Base-by-base conservation (phyloP, 140 eudicot genomes). In the Senecio squalidus region DNA sequence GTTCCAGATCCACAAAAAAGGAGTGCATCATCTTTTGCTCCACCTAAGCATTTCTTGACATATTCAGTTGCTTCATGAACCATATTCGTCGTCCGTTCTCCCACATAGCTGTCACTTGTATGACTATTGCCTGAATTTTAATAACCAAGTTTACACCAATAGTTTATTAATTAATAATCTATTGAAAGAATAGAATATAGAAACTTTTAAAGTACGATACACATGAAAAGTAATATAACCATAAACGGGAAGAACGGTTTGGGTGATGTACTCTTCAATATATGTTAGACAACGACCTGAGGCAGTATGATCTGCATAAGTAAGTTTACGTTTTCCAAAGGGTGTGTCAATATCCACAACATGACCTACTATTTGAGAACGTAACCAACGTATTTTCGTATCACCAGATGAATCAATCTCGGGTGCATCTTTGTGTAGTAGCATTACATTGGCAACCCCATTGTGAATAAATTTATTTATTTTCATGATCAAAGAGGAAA, bases 1-100 rank as follows among this genome's bases (percentile, higher is more conserved):
- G 94, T 59, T 51, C 97, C 97, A 1, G 95, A 80, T 24, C 95
- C 97, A n/a, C 90, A 83, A 17, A 86, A 86, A 25, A 90, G 16
- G 13, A 90, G 71, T 2, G 88, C 90, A 40, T 90, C 95, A 1
- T 76, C 73, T 45, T 51, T 57, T 25, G 72, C 67, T 2, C 84
- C 95, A 7, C 93, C 97, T 62, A 90, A 55, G 75, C 91, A 86
- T 63, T 72, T 74, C 80, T 90, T 90, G 11, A 90, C 60, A 47
- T 58, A 83, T 3, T 51, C 31, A 1, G 80, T 21, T 27, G 95
- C 95, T 52, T 83, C 77, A 0, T 76, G 66, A 50, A 75, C 62
- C 71, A 66, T 76, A 38, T 69, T 78, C 58, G 83, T 74, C 4
- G 81, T 90, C 40, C 29, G 65, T 21, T 63, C 14, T 0, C 97